Percentiles rank a stretch among this genome's conserved stretches.
These are phyloP conservation scores for Neocallimastix lanati DNA, from an alignment of 192 early-diverging fungal species.

Conservation along the genomic window DNA sequence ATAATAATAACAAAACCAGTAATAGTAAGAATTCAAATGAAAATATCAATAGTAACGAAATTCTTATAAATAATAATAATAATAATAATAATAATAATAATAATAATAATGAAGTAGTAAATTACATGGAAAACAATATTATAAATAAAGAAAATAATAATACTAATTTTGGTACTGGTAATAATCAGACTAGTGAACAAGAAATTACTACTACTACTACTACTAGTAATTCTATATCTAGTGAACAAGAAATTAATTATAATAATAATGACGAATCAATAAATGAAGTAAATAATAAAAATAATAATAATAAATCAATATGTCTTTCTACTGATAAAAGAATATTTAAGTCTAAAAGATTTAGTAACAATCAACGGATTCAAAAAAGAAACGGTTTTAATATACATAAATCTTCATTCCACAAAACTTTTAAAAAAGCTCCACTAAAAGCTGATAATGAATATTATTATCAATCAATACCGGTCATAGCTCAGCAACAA, in stretches of 20 bases:
- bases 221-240: too few relatives aligned
- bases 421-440: background rate
- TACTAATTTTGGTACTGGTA: too few relatives aligned
- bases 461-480: background rate
- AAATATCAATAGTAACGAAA: background rate
- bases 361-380: background rate
- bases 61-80: background rate
- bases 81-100: background rate
- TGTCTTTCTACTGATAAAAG: background rate
- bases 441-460: background rate
- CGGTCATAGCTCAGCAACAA: background rate
- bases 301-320: too few relatives aligned
- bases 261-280: too few relatives aligned
- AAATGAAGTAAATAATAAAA: too few relatives aligned
- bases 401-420: background rate
- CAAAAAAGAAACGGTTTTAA: background rate
- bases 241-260: too few relatives aligned
- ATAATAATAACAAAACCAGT: background rate
- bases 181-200: too few relatives aligned
- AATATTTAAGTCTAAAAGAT: background rate
- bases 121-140: too few relatives aligned
- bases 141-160: too few relatives aligned
- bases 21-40: background rate
- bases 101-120: too few relatives aligned
- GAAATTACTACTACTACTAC: too few relatives aligned